These are phyloP conservation scores for Passiflora organensis DNA, from an alignment of 345 rosid species.

Conservation along the genomic window DNA sequence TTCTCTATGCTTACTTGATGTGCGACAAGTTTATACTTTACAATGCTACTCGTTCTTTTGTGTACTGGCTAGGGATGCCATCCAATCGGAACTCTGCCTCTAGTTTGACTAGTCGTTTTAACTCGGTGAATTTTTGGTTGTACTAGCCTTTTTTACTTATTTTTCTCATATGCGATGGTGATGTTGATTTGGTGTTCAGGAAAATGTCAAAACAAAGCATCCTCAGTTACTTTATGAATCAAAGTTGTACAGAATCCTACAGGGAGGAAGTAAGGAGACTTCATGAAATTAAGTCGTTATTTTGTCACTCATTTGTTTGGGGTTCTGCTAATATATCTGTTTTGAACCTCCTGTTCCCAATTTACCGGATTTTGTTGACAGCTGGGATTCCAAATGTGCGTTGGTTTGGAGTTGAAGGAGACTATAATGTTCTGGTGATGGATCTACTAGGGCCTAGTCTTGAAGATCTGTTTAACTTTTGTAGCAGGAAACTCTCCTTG, in stretches of 20 bases:
- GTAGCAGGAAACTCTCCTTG: conserved; percentile 78
- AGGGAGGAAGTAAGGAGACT: conserved; percentile 78
- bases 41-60: too few relatives aligned
- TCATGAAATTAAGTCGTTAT: neutral
- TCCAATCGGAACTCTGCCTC: too few relatives aligned
- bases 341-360: neutral
- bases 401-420: conserved; percentile 92
- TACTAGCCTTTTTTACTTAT: too few relatives aligned
- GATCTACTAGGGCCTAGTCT: conserved; percentile 94
- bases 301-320: conserved; percentile 4
- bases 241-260: conserved; percentile 82
- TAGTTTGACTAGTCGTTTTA: too few relatives aligned
- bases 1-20: too few relatives aligned
- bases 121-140: too few relatives aligned
- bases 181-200: conserved; percentile 35
- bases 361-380: conserved; percentile 20
- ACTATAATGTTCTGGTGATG: conserved; percentile 81
- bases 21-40: too few relatives aligned
- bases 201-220: conserved; percentile 87
- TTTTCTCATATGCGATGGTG: neutral
- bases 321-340: neutral
- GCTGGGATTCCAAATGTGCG: conserved; percentile 81
- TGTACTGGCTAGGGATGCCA: too few relatives aligned
- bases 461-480: conserved; percentile 87
- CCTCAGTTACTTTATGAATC: conserved; percentile 90